Base-by-base conservation (phyloP, 129 eudicot species). In the Erigeron canadensis region DNA sequence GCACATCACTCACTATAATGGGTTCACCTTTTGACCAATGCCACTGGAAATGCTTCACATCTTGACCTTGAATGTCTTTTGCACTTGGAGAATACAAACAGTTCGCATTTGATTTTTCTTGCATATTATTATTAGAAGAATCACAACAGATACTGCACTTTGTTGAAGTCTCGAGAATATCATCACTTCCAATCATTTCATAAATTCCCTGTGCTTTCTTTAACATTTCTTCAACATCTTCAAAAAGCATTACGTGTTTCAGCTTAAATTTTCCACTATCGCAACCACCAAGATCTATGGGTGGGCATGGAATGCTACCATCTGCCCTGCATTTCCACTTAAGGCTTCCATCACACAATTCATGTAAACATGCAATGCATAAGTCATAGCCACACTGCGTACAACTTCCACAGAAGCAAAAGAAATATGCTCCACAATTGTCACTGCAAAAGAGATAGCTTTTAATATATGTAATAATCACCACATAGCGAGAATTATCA, bases 401-500 rank as follows among this genome's bases (percentile, higher is more conserved):
- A 54, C 59, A 54, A n/a, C 4, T 54, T 54, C 59, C 8, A 17
- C 17, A 54, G 1, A 54, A 17, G 22, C 17, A 21, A 7, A 54
- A 54, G 9, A 54, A n/a, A 54, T 54, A 54, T 54, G 59, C 59
- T 54, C 59, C 59, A 15, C 59, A 54, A 9, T 54, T 5, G 59
- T 54, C 10, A 17, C 59, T 54, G 59, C 59, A 54, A 5, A 17
- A 54, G 7, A 54, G 19, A n/a, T 54, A 7, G 17, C 59, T 17
- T 0, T 17, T 16, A 54, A 54, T 15, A 54, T 17, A 9, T 17
- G 7, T 54, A 15, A 15, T 13, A 15, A 54, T 3, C 5, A 0
- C 28, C 10, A 6, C 7, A 17, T 5, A 4, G 7, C 2, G 17
- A 5, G 1, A 3, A 1, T 2, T 13, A 53, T 5, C 11, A 15